Evolutionary conservation across 2,329 filamentous ascomycete species (phyloP), one percentile per base, ranked within the genome.

Genomic region (Fusarium sp.): DNA sequence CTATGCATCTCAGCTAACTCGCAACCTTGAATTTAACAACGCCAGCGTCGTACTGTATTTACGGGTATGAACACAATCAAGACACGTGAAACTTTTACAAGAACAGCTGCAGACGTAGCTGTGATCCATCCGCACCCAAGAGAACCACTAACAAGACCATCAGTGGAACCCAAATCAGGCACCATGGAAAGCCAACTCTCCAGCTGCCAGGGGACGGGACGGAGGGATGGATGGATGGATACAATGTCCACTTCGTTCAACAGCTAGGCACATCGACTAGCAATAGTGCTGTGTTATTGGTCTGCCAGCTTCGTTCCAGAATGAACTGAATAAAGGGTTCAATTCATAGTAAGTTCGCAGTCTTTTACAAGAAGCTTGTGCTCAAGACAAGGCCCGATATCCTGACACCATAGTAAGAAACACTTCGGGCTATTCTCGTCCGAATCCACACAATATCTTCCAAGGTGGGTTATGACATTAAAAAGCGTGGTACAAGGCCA

Each of bases 121-220:
- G 43, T 47, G 45, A 37, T 55, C 21, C 42, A 55, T 55, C 58
- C 32, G 34, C 55, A 40, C 59, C 64, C 46, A 69, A 71, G 40
- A 56, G 63, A 51, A 54, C 57, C 68, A 55, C 63, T 68, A 70
- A 71, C 46, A 53, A 58, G 49, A 28, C 56, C 60, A 59, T 59
- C 56, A 59, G 64, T 71, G 64, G 68, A 55, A 61, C 68, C 59
- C 43, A 63, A 71, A 42, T 57, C 68, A 71, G 68, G 68, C 64
- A 71, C 68, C 68, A 42, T 71, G n/a, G 41, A 59, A 63, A 66
- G 64, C 46, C 56, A 71, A 61, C 51, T 59, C 41, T 53, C 49
- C 34, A 53, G 32, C 34, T 53, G 34, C 23, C 66, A 69, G 66
- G 65, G 55, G 61, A 57, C 49, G 67, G 54, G 53, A 64, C 32